These are phyloP conservation scores for Venturia asperata DNA, from an alignment of 2,329 filamentous ascomycete species.

Conservation along the genomic window DNA sequence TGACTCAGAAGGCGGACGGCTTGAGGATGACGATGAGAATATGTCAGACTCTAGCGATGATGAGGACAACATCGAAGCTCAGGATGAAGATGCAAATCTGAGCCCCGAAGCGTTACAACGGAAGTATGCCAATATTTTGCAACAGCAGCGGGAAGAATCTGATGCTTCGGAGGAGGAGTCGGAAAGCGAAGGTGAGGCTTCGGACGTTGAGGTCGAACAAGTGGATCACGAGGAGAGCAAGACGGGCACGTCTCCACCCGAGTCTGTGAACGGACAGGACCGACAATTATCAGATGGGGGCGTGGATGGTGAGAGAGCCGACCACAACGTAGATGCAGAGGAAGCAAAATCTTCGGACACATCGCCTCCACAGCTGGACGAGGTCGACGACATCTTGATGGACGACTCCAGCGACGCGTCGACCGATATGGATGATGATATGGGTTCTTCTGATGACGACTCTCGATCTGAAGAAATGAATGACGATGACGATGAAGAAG, in stretches of 20 bases:
- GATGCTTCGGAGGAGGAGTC: conserved; percentile 17
- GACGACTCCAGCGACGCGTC: conserved; percentile 35
- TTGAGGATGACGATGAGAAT: conserved; percentile 18
- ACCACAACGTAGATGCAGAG: neutral
- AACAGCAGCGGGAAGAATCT: conserved; percentile 13
- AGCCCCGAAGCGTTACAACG: conserved; percentile 10
- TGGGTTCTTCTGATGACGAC: conserved; percentile 32
- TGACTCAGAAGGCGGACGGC: conserved; percentile 25
- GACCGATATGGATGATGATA: conserved; percentile 27
- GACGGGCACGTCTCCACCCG: neutral
- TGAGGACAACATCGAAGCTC: conserved; percentile 15
- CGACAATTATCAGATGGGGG: neutral
- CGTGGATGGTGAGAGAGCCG: neutral
- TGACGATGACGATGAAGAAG: conserved; percentile 31
- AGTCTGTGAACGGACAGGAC: neutral
- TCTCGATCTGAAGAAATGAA: conserved; percentile 21
- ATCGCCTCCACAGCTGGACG: conserved; percentile 29
- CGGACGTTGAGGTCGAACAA: conserved; percentile 43
- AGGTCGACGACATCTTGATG: conserved; percentile 36
- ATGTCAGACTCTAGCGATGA: conserved; percentile 20
- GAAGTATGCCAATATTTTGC: conserved; percentile 18
- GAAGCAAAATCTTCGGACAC: neutral
- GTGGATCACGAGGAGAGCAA: conserved; percentile 32
- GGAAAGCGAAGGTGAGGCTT: conserved; percentile 8
- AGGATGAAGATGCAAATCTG: conserved; percentile 20